Base-by-base conservation (phyloP, 345 rosid genomes). In the Dipteronia dyeriana region DNA sequence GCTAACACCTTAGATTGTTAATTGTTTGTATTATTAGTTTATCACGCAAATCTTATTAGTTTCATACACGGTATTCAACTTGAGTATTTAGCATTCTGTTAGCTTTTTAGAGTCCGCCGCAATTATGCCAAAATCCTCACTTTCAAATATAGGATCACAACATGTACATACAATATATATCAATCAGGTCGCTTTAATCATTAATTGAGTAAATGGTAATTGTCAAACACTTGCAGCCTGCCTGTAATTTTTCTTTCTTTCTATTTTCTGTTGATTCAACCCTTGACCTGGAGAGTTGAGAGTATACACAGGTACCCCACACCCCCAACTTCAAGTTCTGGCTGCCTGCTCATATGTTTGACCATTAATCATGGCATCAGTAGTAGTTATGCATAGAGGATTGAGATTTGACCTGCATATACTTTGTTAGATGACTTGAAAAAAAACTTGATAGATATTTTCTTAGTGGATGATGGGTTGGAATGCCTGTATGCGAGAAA, bases 401-500 rank as follows among this genome's bases (percentile, higher is more conserved):
- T 34, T 6, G 11, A 17, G 7, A 7, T 29, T 56, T 60, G 68
- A 73, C n/a, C 41, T 25, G 75, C 53, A 41, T 73, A 41, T 23
- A n/a, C 7, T 39, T 59, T 59, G 68, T 23, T 43, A 8, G 38
- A 60, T 61, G 68, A 62, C 54, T 20, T 56, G 65, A n/a, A 71
- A 54, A 54, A 59, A 61, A 61, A 23, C 54, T 43, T 23, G 49
- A 75, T 51, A 66, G 53, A 66, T 34, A 38, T 9, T 54, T 59
- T 34, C 9, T 22, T 39, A 13, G 62, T 51, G 34, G 43, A 53
- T 64, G 64, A 51, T 13, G 39, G 26, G 16, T 68, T 22, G 19
- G 29, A 67, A 76, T 69, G 34, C 49, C 29, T 69, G 61, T 76
- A 19, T 76, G n/a, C 29, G 29, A 75, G 63, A 75, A 34, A 76